Percentiles rank a stretch among this genome's conserved stretches.
Conservation (phyloP, 2,329 filamentous ascomycete species). For the Botryotinia convoluta region DNA sequence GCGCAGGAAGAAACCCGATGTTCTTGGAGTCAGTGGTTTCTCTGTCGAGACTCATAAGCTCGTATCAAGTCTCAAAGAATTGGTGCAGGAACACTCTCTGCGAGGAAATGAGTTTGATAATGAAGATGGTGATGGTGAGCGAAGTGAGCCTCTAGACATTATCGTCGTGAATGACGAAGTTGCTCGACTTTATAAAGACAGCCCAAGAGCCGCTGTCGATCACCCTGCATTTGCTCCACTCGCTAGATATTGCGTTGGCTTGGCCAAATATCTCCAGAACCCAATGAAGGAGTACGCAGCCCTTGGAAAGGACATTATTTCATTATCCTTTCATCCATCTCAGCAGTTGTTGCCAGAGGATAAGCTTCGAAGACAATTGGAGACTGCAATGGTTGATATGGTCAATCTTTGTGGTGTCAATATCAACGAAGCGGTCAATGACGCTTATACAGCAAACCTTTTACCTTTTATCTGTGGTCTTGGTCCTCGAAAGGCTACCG, state of each 20-base stretch:
- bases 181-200: constrained; percentile 92
- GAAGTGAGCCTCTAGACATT: constrained; percentile 79
- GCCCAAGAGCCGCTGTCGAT: constrained; percentile 72
- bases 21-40: constrained; percentile 85
- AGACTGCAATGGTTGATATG: constrained; percentile 98
- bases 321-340: constrained; percentile 83
- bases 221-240: constrained; percentile 77
- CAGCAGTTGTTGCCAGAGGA: constrained; percentile 87
- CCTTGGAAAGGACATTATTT: constrained; percentile 81
- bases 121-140: constrained; percentile 73
- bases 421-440: constrained; percentile 84
- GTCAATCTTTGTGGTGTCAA: constrained; percentile 96
- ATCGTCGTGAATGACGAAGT: constrained; percentile 95
- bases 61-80: constrained; percentile 73
- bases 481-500: constrained; percentile 84
- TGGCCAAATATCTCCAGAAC: constrained; percentile 91
- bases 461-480: constrained; percentile 89
- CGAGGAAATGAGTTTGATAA: constrained; percentile 81
- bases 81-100: constrained; percentile 75
- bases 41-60: constrained; percentile 83
- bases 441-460: constrained; percentile 79
- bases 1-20: constrained; percentile 78
- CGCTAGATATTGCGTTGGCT: constrained; percentile 82
- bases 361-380: constrained; percentile 79
- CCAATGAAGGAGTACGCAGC: constrained; percentile 96